These are phyloP conservation scores for Melastoma candidum DNA, from an alignment of 441 rosid species.

Conservation along the genomic window DNA sequence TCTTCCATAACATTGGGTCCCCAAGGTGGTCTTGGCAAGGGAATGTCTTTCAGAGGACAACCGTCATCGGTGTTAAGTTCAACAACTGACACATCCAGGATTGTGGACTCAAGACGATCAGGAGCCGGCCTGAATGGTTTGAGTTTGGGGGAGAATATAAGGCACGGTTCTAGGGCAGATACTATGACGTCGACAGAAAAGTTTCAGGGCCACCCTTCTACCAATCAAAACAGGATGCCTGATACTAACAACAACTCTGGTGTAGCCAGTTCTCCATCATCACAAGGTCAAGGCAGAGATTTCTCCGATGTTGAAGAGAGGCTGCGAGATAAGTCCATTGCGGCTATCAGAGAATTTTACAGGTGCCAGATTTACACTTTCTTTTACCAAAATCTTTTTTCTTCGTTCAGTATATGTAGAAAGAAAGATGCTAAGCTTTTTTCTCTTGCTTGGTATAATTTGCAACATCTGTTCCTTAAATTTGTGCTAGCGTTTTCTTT, in stretches of 20 bases:
- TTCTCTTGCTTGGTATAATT: too few species aligned
- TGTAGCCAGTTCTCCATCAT: conserved; percentile 37
- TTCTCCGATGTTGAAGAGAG: conserved; percentile 44
- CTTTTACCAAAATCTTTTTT: conserved; percentile 6
- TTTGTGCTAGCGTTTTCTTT: too few species aligned
- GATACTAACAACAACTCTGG: conserved; percentile 50
- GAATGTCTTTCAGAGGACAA: conserved; percentile 69
- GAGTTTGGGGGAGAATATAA: conserved; percentile 32
- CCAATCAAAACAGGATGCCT: conserved; percentile 39
- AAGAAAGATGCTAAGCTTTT: too few species aligned
- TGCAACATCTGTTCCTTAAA: too few species aligned
- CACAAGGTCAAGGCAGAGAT: conserved; percentile 31
- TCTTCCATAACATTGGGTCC: conserved; percentile 74
- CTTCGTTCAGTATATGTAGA: too few species aligned
- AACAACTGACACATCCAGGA: conserved; percentile 36
- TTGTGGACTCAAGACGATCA: conserved; percentile 53
- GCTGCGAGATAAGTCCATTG: conserved; percentile 49
- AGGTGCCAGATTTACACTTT: conserved; percentile 41
- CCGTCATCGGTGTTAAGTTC: conserved; percentile 29
- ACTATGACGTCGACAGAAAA: conserved; percentile 32
- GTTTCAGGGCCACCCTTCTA: conserved; percentile 35
- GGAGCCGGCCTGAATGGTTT: conserved; percentile 51
- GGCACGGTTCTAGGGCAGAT: conserved; percentile 43
- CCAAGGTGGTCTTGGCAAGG: conserved; percentile 96
- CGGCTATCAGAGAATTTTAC: conserved; percentile 83